Evolutionary conservation across 2,329 filamentous ascomycete genomes (phyloP), one percentile per base, ranked within the genome.

Genomic region (Penicillium decumbens): DNA sequence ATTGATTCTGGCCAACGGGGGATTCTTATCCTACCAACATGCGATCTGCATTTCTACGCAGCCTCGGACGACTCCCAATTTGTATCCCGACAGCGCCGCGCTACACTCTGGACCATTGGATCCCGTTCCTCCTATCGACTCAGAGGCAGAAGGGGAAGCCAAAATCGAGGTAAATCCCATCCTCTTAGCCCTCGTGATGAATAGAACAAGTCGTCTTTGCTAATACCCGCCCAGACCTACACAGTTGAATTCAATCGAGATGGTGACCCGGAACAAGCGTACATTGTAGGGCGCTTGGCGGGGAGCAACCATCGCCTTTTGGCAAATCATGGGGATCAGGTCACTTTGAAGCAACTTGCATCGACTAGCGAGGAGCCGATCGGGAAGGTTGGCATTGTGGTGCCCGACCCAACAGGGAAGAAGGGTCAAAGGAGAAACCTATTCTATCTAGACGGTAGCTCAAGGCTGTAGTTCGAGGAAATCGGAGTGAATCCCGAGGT

Each of bases 1-100:
- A 1, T 64, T 87, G 0, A 70, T 87, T 3, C 74, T 87, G 12
- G 83, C 83, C 1, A 87, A 87, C 58, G 83, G 84, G 0, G 84
- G 84, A 0, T 74, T 81, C 27, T 55, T 84, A n/a, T 83, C 80
- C 0, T 83, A 86, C 60, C 81, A 87, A 60, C 78, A 86, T 59
- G 81, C 77, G 3, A 59, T 87, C 0, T 77, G 80, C 41, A 66
- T 87, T 1, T 83, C 81, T 0, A 74, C 68, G 0, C 56, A 66
- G 8, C 76, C 79, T 7, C 61, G 61, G 41, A 60, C 52, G 29
- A 65, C 70, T 6, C 66, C 65, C 1, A 54, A 58, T 2, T 50
- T 61, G 1, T 83, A 83, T 63, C 79, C 80, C 2, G 55, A 65
- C 4, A 55, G 66, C 23, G 75, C 76, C 37, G 72, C 74, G 2